Evolutionary conservation across 305 asterid genomes (phyloP), one percentile per base, ranked within the genome.

Genomic region (Fraxinus sp.): DNA sequence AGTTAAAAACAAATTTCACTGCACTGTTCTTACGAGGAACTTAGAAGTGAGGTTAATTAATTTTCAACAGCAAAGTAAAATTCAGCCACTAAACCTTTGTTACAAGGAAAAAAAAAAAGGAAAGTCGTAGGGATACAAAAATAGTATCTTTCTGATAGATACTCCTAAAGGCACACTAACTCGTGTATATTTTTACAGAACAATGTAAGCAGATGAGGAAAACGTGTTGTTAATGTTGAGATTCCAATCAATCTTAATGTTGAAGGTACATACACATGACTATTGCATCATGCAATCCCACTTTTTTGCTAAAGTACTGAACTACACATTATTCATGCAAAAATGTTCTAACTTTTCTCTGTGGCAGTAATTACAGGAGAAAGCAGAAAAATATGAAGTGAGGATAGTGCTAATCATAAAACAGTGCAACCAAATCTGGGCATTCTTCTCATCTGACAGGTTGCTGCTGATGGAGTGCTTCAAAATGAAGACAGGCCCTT

Each of bases 241-340:
- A 85, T 89, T 85, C 86, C 89, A 89, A 93, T 89, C 92, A 90
- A 90, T 91, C 85, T 87, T 90, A 94, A 89, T 84, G 87, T 83
- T 82, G 89, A 80, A 70, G 86, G 87, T 89, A 90, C 91, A 93
- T 89, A 91, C 86, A 92, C 95, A 89, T 86, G 92, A 91, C 88
- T 87, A 83, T 89, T 88, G 97, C 89, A 87, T 88, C 91, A 87
- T 84, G 92, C 92, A 89, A 88, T 84, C 86, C 87, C 91, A 90
- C 91, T 92, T 82, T 86, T 89, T 89, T 79, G 83, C 92, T 91
- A 82, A 87, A 83, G 80, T 80, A 86, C 96, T 86, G 90, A 83
- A 83, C 97, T 90, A 94, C 91, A 89, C 89, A 90, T 92, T 95
- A 92, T 92, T 94, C 94, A 91, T 89, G 95, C 98, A 95, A 95